Evolutionary conservation across 148 eudicot species (phyloP).

Genomic region (Rhododendron vialii): DNA sequence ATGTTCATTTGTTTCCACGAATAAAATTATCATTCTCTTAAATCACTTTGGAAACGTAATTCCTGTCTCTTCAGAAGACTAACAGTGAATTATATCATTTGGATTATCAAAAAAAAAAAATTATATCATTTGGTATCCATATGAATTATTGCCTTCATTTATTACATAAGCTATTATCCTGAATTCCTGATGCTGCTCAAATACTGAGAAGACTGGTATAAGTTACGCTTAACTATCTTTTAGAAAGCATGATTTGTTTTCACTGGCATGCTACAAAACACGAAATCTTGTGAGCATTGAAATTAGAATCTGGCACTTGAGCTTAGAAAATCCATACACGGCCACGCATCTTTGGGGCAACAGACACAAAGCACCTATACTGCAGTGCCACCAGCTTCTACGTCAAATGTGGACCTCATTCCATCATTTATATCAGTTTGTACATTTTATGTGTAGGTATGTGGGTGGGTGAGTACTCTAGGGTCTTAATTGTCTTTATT

Average conservation of each 20-base stretch:
- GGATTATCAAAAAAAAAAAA: too few relatives aligned
- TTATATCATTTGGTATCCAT: background rate
- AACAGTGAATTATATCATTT: background rate
- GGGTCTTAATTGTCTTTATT: conserved; percentile 1
- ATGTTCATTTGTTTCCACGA: background rate
- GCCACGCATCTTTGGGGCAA: background rate
- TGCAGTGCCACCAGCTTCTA: background rate
- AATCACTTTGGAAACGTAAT: background rate
- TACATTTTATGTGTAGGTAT: background rate
- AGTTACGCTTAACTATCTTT: background rate
- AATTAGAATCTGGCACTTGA: background rate
- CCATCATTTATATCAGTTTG: background rate
- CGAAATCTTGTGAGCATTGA: background rate
- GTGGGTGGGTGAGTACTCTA: background rate
- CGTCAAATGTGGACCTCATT: background rate
- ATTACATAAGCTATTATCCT: background rate
- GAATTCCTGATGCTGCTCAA: background rate
- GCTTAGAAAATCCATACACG: background rate
- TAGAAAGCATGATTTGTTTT: background rate
- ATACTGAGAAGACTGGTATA: background rate
- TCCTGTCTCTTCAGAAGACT: background rate
- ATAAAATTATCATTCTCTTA: background rate
- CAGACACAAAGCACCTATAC: background rate
- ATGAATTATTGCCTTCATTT: background rate
- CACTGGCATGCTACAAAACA: background rate